These are phyloP conservation scores for Dryas alaskensis DNA, from an alignment of 306 rosid genomes.

Conservation along the genomic window DNA sequence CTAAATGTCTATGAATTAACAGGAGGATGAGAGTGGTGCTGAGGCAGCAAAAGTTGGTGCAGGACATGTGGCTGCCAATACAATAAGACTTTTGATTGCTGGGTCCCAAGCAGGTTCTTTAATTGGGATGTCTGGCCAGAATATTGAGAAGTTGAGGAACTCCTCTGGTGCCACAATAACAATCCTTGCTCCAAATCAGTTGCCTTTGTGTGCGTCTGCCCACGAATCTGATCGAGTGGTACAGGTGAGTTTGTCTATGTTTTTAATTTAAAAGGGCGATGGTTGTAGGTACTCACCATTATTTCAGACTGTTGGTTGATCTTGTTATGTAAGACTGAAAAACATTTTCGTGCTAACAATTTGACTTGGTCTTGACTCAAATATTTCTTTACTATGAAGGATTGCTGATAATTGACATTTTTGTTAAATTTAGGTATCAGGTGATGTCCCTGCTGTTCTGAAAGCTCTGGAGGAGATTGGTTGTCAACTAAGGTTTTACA, in stretches of 20 bases:
- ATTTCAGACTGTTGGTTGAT: not conserved
- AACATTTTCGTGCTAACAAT: too few relatives aligned
- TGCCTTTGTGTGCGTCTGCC: constrained; percentile 94
- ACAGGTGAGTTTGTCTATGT: constrained; percentile 53
- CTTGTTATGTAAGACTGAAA: not conserved
- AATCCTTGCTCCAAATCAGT: constrained; percentile 77
- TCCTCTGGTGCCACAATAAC: constrained; percentile 79
- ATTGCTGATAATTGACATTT: constrained; percentile 17
- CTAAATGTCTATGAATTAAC: constrained; percentile 22
- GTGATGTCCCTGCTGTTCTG: constrained; percentile 74
- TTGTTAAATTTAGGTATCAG: constrained; percentile 65
- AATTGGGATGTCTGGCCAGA: constrained; percentile 91
- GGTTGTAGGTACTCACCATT: not conserved
- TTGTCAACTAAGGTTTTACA: constrained; percentile 72
- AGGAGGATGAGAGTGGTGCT: constrained; percentile 73
- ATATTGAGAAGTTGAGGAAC: constrained; percentile 82
- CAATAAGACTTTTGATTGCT: constrained; percentile 89
- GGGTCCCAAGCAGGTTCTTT: constrained; percentile 94
- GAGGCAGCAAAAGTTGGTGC: constrained; percentile 67
- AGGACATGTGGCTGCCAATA: constrained; percentile 91
- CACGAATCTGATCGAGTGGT: constrained; percentile 95
- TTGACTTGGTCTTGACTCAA: not conserved
- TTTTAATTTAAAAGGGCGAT: not conserved
- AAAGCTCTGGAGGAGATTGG: constrained; percentile 89
- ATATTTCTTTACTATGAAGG: not conserved